Evolutionary conservation across 768 basidiomycete species (phyloP), one percentile per base, ranked within the genome.

Genomic region (Boletellus sp.): DNA sequence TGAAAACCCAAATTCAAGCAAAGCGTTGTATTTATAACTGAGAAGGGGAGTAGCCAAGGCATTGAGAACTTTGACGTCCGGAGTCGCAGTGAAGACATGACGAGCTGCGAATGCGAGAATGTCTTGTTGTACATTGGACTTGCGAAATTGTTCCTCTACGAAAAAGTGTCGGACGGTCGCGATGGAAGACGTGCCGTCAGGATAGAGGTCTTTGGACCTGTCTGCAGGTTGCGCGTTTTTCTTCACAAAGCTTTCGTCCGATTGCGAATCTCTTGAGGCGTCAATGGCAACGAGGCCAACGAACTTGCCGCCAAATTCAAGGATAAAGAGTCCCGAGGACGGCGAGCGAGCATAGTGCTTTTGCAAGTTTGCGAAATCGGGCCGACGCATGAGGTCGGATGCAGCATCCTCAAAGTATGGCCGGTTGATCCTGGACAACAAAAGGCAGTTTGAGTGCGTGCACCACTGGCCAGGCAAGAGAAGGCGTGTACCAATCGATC

Each of bases 151-250:
- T 55, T 84, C 83, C 35, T 87, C 84, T 22, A 87, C 78, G 57
- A 79, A 84, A 66, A 90, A 84, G 63, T 91, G 89, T 26, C 87
- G 83, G 56, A 91, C 81, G 16, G 74, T 69, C 11, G 83, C 89
- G n/a, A 74, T 72, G 36, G 66, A 61, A n/a, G 80, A 72, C 28
- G 74, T 69, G 33, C 73, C 69, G 20, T 58, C 67, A 45, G 64
- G 44, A 22, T 53, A 62, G 22, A 60, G 45, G 22, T 53, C 36
- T 28, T 49, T 56, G 47, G 50, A 47, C n/a, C 49, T 47, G 36
- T 60, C 51, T 19, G 41, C 24, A 22, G 48, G 38, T n/a, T 54
- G 45, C 35, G 61, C 57, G 12, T 54, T 51, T 35, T 60, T 55
- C 49, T 63, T 60, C 15, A 58, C 51, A 4, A 64, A 38, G n/a